Evolutionary conservation across 352 stramenopile species (phyloP).

Genomic region (Halophytophthora polymorphica): DNA sequence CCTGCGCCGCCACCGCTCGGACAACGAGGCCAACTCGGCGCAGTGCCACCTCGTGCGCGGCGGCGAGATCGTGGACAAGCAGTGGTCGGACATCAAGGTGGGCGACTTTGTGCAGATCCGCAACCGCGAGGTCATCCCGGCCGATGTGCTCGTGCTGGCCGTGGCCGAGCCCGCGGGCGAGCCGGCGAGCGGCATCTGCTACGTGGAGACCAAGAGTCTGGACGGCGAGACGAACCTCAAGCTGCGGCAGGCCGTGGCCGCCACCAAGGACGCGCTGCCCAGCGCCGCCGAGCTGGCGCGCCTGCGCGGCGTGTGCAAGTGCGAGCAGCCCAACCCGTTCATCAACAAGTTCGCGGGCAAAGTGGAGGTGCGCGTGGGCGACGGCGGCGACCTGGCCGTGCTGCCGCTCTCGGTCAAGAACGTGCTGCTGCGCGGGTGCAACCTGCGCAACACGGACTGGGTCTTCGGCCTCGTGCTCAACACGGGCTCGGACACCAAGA

Average conservation of each 20-base stretch:
- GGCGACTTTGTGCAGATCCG: constrained; percentile 76
- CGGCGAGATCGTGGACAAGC: constrained; percentile 41
- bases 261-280: constrained; percentile 45
- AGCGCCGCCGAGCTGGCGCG: constrained; percentile 52
- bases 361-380: constrained; percentile 66
- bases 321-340: constrained; percentile 74
- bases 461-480: constrained; percentile 89
- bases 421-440: constrained; percentile 83
- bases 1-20: constrained; percentile 60
- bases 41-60: constrained; percentile 53
- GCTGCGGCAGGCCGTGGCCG: constrained; percentile 66
- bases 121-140: constrained; percentile 76
- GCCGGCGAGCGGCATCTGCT: constrained; percentile 70
- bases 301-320: constrained; percentile 60
- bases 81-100: constrained; percentile 77
- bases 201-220: constrained; percentile 86
- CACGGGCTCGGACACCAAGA: constrained; percentile 81
- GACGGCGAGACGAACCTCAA: constrained; percentile 92
- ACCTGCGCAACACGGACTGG: constrained; percentile 88
- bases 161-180: constrained; percentile 61
- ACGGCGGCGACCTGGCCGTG: constrained; percentile 63
- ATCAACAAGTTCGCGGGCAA: constrained; percentile 81
- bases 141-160: constrained; percentile 81
- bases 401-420: constrained; percentile 84
- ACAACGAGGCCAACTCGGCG: constrained; percentile 83